Evolutionary conservation across 2,329 filamentous ascomycete genomes (phyloP).

Genomic region (Phialophora tarda): DNA sequence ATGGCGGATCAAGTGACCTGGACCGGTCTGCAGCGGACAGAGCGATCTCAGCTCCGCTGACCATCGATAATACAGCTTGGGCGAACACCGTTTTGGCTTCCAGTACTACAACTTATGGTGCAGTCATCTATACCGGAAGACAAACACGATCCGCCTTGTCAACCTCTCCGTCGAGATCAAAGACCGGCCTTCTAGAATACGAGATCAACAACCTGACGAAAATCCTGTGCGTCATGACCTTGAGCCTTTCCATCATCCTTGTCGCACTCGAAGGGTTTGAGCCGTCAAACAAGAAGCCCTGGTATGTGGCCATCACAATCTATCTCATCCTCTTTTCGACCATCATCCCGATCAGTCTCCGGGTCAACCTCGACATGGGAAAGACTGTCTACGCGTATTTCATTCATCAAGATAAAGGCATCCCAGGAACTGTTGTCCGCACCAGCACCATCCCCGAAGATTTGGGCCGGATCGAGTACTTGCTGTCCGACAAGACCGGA

Average conservation of each 20-base stretch:
- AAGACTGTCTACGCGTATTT: constrained; percentile 96
- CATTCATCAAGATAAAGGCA: constrained; percentile 88
- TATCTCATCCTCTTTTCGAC: constrained; percentile 98
- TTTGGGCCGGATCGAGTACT: constrained; percentile 90
- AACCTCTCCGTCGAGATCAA: constrained; percentile 87
- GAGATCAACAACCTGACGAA: constrained; percentile 98
- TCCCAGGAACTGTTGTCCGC: constrained; percentile 88
- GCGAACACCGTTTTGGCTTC: constrained; percentile 97
- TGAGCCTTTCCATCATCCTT: constrained; percentile 82
- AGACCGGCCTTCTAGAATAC: constrained; percentile 89
- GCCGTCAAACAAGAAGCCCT: constrained; percentile 59
- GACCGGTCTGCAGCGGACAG: constrained; percentile 28
- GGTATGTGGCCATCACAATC: constrained; percentile 98
- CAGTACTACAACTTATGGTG: constrained; percentile 83
- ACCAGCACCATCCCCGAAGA: constrained; percentile 98
- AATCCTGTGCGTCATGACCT: constrained; percentile 86
- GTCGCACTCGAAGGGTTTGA: constrained; percentile 86
- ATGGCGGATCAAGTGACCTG: constrained; percentile 22
- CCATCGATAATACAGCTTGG: constrained; percentile 98
- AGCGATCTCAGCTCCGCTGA: constrained; percentile 69
- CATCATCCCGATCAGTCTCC: constrained; percentile 94
- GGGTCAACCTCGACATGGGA: constrained; percentile 95
- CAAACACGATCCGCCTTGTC: constrained; percentile 94
- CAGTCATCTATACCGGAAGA: constrained; percentile 91
- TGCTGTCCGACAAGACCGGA: constrained; percentile 97